These are phyloP conservation scores for Tanozyma kutaoensis DNA, from an alignment of 805 yeast genomes.

Conservation along the genomic window DNA sequence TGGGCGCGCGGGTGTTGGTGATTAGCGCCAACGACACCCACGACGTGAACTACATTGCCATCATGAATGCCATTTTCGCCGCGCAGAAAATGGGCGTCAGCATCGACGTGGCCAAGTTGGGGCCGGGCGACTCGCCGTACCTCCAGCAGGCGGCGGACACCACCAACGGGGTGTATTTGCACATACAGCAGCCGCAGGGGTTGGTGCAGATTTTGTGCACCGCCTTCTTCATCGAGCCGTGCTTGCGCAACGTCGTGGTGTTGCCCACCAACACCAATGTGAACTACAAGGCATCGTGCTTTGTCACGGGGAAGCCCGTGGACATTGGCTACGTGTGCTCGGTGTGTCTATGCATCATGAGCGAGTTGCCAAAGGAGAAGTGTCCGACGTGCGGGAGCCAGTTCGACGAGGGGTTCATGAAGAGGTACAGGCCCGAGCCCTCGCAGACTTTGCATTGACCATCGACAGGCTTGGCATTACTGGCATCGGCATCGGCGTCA, in stretches of 20 bases:
- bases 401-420: conserved; percentile 54
- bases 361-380: conserved; percentile 50
- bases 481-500: no score
- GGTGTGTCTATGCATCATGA: conserved; percentile 76
- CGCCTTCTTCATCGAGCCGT: conserved; percentile 80
- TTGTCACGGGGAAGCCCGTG: conserved; percentile 76
- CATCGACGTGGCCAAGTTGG: conserved; percentile 80
- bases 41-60: conserved; percentile 68
- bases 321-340: conserved; percentile 93
- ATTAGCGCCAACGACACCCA: conserved; percentile 68
- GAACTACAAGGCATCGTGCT: conserved; percentile 92
- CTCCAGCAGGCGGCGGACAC: conserved; percentile 94
- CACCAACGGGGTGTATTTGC: conserved; percentile 78
- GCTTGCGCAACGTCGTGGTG: conserved; percentile 60
- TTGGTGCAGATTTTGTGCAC: conserved; percentile 70
- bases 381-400: conserved; percentile 84
- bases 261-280: conserved; percentile 77
- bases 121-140: conserved; percentile 52
- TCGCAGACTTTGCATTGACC: no score
- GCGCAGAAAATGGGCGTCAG: conserved; percentile 88
- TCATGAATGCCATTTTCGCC: conserved; percentile 92
- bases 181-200: conserved; percentile 56
- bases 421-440: no score
- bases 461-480: no score
- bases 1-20: conserved; percentile 28